These are phyloP conservation scores for Nidula microcarpa DNA, from an alignment of 768 basidiomycete species.

Conservation along the genomic window DNA sequence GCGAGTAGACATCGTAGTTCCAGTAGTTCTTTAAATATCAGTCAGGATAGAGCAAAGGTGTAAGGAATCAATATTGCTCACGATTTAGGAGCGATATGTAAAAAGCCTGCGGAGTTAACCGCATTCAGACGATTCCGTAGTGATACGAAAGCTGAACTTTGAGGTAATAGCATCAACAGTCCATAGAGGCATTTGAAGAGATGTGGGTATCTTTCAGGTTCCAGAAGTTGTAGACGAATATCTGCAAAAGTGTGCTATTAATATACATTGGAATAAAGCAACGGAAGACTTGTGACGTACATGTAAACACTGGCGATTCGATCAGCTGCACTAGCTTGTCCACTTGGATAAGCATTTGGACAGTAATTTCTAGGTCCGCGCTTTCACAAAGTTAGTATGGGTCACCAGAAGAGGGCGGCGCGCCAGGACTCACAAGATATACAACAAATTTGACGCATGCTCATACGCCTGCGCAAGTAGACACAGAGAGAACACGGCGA, in stretches of 20 bases:
- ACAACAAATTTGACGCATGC: conserved; percentile 93
- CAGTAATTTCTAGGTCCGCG: conserved; percentile 96
- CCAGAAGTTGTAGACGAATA: conserved; percentile 88
- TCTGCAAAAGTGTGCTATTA: conserved; percentile 35
- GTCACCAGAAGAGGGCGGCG: background rate
- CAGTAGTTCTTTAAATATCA: conserved; percentile 17
- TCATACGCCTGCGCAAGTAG: conserved; percentile 98
- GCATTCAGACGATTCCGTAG: conserved; percentile 91
- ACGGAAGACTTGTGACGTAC: conserved; percentile 37
- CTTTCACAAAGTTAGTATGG: conserved; percentile 33
- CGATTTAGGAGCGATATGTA: conserved; percentile 88
- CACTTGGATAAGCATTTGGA: conserved; percentile 90
- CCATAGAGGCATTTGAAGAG: conserved; percentile 98
- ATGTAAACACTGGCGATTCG: conserved; percentile 98
- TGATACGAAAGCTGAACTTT: conserved; percentile 94
- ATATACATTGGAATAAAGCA: background rate
- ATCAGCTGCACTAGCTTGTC: conserved; percentile 98
- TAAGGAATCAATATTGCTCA: conserved; percentile 28
- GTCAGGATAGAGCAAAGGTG: background rate
- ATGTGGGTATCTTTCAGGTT: conserved; percentile 95
- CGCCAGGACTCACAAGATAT: conserved; percentile 71
- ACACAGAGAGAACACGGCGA: conserved; percentile 94
- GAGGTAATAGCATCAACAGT: conserved; percentile 92
- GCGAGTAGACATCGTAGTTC: conserved; percentile 46
- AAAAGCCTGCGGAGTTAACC: conserved; percentile 91